Evolutionary conservation across 495 filamentous ascomycete species (phyloP).

Genomic region (Annulohypoxylon nitens): DNA sequence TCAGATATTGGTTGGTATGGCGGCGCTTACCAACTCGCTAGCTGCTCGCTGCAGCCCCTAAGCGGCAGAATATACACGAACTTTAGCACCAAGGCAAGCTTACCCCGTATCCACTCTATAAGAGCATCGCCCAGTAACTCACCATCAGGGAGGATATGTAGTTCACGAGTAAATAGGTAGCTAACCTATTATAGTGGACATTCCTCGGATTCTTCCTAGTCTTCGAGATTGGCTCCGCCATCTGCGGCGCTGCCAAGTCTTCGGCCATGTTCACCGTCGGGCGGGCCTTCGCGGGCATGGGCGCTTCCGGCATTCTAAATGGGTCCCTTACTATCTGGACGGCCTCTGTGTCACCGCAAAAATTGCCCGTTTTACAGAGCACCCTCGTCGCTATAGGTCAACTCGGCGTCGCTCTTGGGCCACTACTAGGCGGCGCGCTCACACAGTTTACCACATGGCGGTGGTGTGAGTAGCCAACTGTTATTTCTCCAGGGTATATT

Average conservation of each 20-base stretch:
- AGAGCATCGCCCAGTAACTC: not conserved
- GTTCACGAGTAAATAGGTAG: not conserved
- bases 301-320: slow-evolving; percentile 1
- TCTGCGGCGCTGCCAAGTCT: slow-evolving; percentile 10
- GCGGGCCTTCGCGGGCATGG: slow-evolving; percentile 2
- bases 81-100: slow-evolving; percentile 54
- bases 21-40: slow-evolving; percentile 52
- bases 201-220: slow-evolving; percentile 7
- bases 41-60: slow-evolving; percentile 61
- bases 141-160: not conserved
- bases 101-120: not conserved
- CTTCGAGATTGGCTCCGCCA: slow-evolving; percentile 5
- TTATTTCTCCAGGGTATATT: not conserved
- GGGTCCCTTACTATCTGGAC: slow-evolving; percentile 10
- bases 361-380: not conserved
- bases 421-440: slow-evolving; percentile 44
- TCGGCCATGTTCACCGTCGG: slow-evolving; percentile 11
- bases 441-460: slow-evolving; percentile 52
- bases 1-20: slow-evolving; percentile 69
- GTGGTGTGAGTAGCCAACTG: slow-evolving; percentile 46
- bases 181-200: not conserved
- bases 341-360: slow-evolving; percentile 2
- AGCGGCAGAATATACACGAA: slow-evolving; percentile 62
- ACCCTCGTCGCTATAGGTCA: slow-evolving; percentile 5
- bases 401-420: not conserved